These are phyloP conservation scores for Microascus cirrosus DNA, from an alignment of 2,329 filamentous ascomycete genomes.

Conservation along the genomic window DNA sequence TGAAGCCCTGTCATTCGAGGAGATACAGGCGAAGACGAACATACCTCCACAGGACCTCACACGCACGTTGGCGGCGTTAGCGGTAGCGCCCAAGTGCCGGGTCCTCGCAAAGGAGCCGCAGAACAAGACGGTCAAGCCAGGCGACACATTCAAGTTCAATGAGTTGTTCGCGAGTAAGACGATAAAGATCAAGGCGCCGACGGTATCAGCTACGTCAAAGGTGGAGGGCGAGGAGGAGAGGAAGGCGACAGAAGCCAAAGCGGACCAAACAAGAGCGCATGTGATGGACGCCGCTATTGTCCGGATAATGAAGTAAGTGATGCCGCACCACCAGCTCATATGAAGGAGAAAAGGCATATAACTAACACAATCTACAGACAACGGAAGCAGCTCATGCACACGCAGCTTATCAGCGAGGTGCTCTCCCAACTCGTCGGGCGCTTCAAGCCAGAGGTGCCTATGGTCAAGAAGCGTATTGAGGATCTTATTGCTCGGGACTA, in stretches of 20 bases:
- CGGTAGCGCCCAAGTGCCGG: slow-evolving; percentile 72
- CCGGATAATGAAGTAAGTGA: slow-evolving; percentile 74
- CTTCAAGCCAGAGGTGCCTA: slow-evolving; percentile 64
- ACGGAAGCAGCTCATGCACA: slow-evolving; percentile 60
- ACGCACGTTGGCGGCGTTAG: slow-evolving; percentile 69
- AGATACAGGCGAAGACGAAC: slow-evolving; percentile 73
- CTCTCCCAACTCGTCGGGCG: slow-evolving; percentile 55
- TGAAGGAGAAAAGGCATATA: neutral
- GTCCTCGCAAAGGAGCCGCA: slow-evolving; percentile 72
- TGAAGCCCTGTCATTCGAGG: slow-evolving; percentile 49
- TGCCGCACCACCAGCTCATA: neutral
- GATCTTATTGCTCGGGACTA: slow-evolving; percentile 68
- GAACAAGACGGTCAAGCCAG: slow-evolving; percentile 63
- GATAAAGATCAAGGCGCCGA: slow-evolving; percentile 80
- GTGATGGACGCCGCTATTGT: slow-evolving; percentile 69
- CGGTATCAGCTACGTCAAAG: slow-evolving; percentile 71
- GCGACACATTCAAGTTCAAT: slow-evolving; percentile 77
- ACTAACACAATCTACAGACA: slow-evolving; percentile 34
- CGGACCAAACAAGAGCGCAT: slow-evolving; percentile 58
- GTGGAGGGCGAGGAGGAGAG: slow-evolving; percentile 65
- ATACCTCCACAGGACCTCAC: slow-evolving; percentile 66
- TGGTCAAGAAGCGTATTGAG: slow-evolving; percentile 76
- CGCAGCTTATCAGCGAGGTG: slow-evolving; percentile 60
- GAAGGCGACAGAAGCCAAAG: slow-evolving; percentile 64
- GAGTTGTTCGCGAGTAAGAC: slow-evolving; percentile 69